Percentiles rank a stretch among this genome's conserved stretches.
phyloP scores from a whole-genome alignment of 495 filamentous ascomycete species.

The Barbatosphaeria neglecta region DNA sequence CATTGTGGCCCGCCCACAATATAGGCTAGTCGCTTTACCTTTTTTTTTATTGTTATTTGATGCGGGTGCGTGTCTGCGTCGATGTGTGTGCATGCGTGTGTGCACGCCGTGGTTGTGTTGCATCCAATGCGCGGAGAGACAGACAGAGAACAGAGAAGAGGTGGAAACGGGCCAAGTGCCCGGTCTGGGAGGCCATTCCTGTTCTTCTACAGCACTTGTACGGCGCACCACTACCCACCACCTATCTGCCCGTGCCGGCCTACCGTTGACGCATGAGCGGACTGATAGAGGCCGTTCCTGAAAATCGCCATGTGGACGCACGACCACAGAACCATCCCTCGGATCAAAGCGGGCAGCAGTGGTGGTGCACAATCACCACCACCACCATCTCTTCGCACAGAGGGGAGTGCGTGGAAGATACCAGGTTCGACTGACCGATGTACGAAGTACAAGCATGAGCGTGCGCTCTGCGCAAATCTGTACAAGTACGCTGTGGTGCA shows the following conservation, averaged over 20 bases:
- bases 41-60: neutral
- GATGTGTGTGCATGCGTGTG: neutral
- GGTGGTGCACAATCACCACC: too few species aligned
- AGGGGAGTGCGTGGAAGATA: neutral
- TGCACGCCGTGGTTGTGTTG: neutral
- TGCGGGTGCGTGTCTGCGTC: neutral
- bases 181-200: too few species aligned
- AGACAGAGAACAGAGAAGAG: too few species aligned
- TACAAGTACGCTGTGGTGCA: too few species aligned
- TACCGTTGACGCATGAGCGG: neutral
- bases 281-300: neutral
- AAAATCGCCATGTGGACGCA: conserved; percentile 1
- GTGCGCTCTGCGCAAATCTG: too few species aligned
- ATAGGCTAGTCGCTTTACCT: neutral
- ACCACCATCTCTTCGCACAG: neutral
- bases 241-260: neutral
- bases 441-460: too few species aligned
- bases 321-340: neutral
- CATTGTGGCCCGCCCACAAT: neutral
- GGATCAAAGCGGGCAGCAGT: too few species aligned
- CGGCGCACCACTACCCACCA: neutral
- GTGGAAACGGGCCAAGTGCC: too few species aligned
- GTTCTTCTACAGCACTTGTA: too few species aligned
- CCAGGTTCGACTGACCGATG: neutral
- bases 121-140: too few species aligned